Evolutionary conservation across 2,329 filamentous ascomycete species (phyloP).

Genomic region (Pseudogymnoascus sp.): DNA sequence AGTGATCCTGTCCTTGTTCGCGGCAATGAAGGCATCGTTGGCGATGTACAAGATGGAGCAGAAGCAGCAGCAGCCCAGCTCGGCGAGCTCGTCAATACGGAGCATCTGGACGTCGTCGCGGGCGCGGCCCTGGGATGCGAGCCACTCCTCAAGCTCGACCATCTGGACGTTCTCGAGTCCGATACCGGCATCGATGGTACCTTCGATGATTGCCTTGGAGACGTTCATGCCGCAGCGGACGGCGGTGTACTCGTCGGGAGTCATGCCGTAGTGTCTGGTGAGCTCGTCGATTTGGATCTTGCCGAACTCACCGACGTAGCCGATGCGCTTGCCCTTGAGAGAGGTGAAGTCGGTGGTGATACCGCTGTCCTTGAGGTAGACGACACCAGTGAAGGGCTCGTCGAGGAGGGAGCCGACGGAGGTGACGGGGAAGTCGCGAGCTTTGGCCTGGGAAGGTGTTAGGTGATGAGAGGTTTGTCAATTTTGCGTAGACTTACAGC

Average conservation of each 20-base stretch:
- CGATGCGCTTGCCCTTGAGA: conserved; percentile 67
- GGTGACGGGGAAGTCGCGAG: conserved; percentile 62
- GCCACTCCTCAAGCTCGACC: conserved; percentile 74
- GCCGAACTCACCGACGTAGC: conserved; percentile 73
- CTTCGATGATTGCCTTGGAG: conserved; percentile 64
- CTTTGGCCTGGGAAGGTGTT: conserved; percentile 51
- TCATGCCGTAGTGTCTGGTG: conserved; percentile 69
- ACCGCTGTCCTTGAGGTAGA: conserved; percentile 65
- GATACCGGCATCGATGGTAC: conserved; percentile 65
- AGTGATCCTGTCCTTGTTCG: conserved; percentile 55
- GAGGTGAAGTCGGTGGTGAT: conserved; percentile 69
- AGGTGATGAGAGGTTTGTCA: not conserved
- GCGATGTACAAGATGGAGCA: conserved; percentile 69
- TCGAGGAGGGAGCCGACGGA: conserved; percentile 70
- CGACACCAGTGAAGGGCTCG: conserved; percentile 70
- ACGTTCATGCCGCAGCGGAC: conserved; percentile 78
- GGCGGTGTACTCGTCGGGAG: conserved; percentile 63
- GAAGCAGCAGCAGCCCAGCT: conserved; percentile 77
- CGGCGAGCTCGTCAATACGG: conserved; percentile 70
- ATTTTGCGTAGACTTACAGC: conserved; percentile 39
- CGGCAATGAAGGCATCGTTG: conserved; percentile 60
- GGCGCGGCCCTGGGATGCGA: conserved; percentile 51
- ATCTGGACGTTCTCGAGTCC: conserved; percentile 77
- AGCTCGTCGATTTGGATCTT: conserved; percentile 80
- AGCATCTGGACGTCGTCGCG: conserved; percentile 68